phyloP scores from a whole-genome alignment of 371 early-diverging fungal genomes.

The Rhizomucor pusillus region DNA sequence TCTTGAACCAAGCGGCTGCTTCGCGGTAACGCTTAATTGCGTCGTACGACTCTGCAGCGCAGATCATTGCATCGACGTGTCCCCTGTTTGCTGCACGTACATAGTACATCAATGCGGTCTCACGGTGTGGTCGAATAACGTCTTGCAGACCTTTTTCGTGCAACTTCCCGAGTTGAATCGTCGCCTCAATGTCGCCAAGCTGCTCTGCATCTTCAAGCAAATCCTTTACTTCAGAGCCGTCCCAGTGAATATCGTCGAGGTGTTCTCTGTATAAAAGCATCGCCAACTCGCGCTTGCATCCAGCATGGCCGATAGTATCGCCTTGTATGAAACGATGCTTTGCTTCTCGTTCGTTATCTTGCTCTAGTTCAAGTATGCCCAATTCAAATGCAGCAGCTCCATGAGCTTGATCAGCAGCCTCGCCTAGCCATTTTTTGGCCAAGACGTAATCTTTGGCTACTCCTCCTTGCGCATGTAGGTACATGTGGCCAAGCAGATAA shows the following conservation, averaged over 20 bases:
- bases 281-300: constrained; percentile 25
- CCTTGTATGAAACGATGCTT: constrained; percentile 13
- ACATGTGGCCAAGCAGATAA: constrained; percentile 26
- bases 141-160: constrained; percentile 11
- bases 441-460: not conserved
- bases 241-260: constrained; percentile 7
- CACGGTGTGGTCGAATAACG: constrained; percentile 1
- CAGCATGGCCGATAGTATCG: constrained; percentile 11
- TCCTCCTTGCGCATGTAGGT: constrained; percentile 8
- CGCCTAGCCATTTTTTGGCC: constrained; percentile 15
- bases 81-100: constrained; percentile 10
- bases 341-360: constrained; percentile 13
- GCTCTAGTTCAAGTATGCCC: constrained; percentile 13
- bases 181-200: constrained; percentile 20
- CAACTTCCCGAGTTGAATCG: constrained; percentile 11
- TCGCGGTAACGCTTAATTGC: constrained; percentile 6
- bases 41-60: constrained; percentile 14
- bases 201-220: constrained; percentile 17
- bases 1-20: constrained; percentile 17
- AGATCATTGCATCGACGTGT: constrained; percentile 12
- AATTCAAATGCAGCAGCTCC: constrained; percentile 16
- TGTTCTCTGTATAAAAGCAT: constrained; percentile 11
- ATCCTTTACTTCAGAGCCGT: constrained; percentile 9
- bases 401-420: constrained; percentile 22
- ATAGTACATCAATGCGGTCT: constrained; percentile 10